Evolutionary conservation across 176 grass and related monocot genomes (phyloP).

Genomic region (Cocos nucifera): DNA sequence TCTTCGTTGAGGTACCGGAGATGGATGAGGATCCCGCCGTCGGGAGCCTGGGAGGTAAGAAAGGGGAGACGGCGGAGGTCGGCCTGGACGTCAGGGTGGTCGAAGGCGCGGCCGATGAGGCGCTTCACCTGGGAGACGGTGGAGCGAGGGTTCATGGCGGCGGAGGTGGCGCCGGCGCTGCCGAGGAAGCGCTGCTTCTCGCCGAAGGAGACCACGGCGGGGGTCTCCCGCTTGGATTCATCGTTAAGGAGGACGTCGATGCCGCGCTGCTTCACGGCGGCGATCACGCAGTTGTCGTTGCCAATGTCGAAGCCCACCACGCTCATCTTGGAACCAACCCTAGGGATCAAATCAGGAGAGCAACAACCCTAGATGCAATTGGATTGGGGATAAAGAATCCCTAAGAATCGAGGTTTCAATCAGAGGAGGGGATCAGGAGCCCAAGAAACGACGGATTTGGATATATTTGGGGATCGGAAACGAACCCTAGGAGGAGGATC

Average conservation of each 20-base stretch:
- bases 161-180: neutral
- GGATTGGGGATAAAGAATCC: no score
- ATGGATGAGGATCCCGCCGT: constrained; percentile 16
- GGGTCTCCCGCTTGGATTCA: constrained; percentile 7
- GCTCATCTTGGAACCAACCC: constrained; percentile 1
- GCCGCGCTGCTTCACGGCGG: constrained; percentile 7
- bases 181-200: constrained; percentile 11
- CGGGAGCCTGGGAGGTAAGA: neutral
- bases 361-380: no score
- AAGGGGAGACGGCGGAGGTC: constrained; percentile 1
- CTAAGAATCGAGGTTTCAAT: no score
- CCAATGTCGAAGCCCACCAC: constrained; percentile 11
- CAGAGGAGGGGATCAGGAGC: no score
- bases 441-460: no score
- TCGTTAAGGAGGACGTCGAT: constrained; percentile 12
- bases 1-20: constrained; percentile 40
- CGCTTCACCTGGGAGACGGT: constrained; percentile 10
- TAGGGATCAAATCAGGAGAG: no score
- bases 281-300: constrained; percentile 11
- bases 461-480: no score
- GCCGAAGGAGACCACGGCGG: neutral
- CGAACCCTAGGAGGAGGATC: no score
- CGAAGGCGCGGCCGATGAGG: constrained; percentile 1
- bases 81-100: neutral
- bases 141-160: constrained; percentile 1